Evolutionary conservation across 2,329 filamentous ascomycete genomes (phyloP), one percentile per base, ranked within the genome.

Genomic region (Diaporthe ilicicola): DNA sequence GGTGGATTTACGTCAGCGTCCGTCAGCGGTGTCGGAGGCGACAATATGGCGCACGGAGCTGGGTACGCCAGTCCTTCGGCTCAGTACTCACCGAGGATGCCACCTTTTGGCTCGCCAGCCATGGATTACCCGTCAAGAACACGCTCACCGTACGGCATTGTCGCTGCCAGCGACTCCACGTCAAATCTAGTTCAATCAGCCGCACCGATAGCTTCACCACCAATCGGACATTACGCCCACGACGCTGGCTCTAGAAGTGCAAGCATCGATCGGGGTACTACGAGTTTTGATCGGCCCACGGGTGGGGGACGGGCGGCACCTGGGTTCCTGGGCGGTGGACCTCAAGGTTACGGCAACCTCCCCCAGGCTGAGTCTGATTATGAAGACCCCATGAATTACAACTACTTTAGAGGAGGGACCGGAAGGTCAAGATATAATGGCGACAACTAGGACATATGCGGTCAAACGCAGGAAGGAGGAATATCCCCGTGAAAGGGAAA

Each of bases 301-400:
- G 66, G 24, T 17, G 69, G 55, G 19, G 74, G 68, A 24, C 59
- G 73, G 61, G 56, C 74, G 37, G 75, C 79, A 54, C 80, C 84
- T 2, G 83, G 84, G 3, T 82, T 85, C 1, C 84, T 84, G 5
- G 86, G 88, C 22, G 88, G 88, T 67, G 88, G 89, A 2, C 87
- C 88, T 1, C 81, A 84, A 64, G 89, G 89, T 0, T 91, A 91
- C 77, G 89, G 88, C 17, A 85, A 86, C 32, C 78, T 91, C 67
- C 86, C 88, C 0, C 89, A 91, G 76, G 79, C 81, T 50, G 88
- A 90, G 69, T 79, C 82, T 10, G 77, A 78, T 12, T 77, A 76
- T 19, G 77, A 77, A 24, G 85, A 88, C 51, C 85, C 87, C 10
- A 79, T 82, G 74, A 82, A 84, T 72, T 90, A 89, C 74, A 88